Evolutionary conservation across 73 alveolate species (phyloP), one percentile per base, ranked within the genome.

Genomic region (Stentor roeselii): DNA sequence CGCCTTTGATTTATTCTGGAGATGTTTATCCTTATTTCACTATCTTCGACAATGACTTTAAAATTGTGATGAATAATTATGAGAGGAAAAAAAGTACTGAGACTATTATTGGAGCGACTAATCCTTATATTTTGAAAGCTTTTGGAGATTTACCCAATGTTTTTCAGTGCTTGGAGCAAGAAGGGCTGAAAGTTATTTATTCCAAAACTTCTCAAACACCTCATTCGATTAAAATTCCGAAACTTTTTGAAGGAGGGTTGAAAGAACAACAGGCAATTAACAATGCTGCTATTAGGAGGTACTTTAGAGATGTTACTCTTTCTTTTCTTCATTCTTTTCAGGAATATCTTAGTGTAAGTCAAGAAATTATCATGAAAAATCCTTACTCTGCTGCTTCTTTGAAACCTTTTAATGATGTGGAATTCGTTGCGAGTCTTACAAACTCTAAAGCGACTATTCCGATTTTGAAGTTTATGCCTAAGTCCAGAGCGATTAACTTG

Each of bases 11-110:
- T 11, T 80, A 59, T 77, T 30, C 87, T 21, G 87, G 87, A 32
- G 87, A 80, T 34, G 42, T 31, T 58, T 35, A 42, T 21, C 87
- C 87, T 60, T 80, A 80, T 74, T 80, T 80, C 42, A 80, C 87
- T 14, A 80, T 80, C 0, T 80, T 60, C 3, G 86, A 80, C 42
- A 58, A 30, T 2, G 86, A 80, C 59, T 80, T 59, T 3, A n/a
- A 36, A 11, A 21, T 60, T 21, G 15, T 14, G 30, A n/a, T 60
- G 34, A 60, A 15, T 2, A 86, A 15, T 31, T 80, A 80, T 3
- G 50, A 80, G 3, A 80, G 60, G 30, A 39, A 27, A 21, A 21
- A 60, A 31, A 86, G 21, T 39, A 41, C 37, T 21, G 21, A 21
- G 6, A 74, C 60, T 27, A 6, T 80, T 21, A 38, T 80, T n/a